phyloP scores from a whole-genome alignment of 164 flowering plant species.

The Vitis rupestris region DNA sequence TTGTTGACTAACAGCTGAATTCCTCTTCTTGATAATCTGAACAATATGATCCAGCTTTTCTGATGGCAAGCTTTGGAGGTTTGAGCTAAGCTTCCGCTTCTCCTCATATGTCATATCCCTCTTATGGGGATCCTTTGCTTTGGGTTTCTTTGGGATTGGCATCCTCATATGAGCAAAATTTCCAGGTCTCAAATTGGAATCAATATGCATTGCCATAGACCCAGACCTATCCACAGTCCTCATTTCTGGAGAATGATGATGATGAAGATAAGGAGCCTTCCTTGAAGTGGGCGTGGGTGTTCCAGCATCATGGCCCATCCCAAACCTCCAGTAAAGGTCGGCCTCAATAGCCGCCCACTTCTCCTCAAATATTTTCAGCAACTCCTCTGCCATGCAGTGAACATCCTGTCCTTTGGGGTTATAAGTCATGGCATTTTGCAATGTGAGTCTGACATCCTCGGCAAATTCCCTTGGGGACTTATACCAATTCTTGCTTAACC shows the following conservation, averaged over 20 bases:
- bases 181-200: conserved; percentile 27
- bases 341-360: conserved; percentile 49
- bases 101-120: conserved; percentile 86
- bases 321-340: conserved; percentile 28
- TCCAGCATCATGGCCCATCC: conserved; percentile 24
- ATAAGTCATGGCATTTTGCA: conserved; percentile 79
- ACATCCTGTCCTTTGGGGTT: conserved; percentile 85
- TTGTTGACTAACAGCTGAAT: conserved; percentile 55
- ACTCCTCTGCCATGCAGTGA: conserved; percentile 65
- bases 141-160: conserved; percentile 59
- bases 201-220: conserved; percentile 28
- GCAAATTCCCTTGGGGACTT: conserved; percentile 74
- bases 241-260: conserved; percentile 24
- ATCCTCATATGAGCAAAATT: conserved; percentile 23
- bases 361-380: conserved; percentile 63
- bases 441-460: conserved; percentile 82
- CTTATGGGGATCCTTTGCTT: conserved; percentile 52
- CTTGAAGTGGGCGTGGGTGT: conserved; percentile 36
- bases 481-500: conserved; percentile 57
- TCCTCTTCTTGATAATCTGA: conserved; percentile 79
- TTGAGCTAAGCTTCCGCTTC: conserved; percentile 73
- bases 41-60: conserved; percentile 78
- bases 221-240: conserved; percentile 46
- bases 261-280: conserved; percentile 24
- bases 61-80: conserved; percentile 67